phyloP scores from a whole-genome alignment of 345 rosid species.

The Gossypium ekmanianum region DNA sequence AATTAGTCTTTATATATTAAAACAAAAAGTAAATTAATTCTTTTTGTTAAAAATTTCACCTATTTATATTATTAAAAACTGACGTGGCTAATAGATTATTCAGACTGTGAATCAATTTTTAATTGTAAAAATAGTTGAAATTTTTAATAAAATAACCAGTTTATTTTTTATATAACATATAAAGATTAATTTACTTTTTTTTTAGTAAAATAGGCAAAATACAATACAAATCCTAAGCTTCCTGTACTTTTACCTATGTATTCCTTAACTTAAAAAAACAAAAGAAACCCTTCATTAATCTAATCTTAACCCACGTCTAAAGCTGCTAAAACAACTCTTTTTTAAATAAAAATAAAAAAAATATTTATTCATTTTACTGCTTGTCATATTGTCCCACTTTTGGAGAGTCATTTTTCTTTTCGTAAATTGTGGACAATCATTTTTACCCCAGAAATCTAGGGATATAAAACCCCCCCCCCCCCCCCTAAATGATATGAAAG shows the following conservation, averaged over 20 bases:
- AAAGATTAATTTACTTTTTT: accelerated
- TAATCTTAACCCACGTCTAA: background rate
- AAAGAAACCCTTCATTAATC: background rate
- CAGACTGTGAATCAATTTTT: too few species aligned
- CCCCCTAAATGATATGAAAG: background rate
- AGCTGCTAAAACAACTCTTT: background rate
- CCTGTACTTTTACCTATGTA: background rate
- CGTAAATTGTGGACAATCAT: background rate
- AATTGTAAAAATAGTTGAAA: too few species aligned
- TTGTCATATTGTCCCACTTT: too few species aligned
- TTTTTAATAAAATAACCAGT: too few species aligned
- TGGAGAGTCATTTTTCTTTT: background rate
- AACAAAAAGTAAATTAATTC: accelerated
- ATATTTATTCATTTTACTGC: too few species aligned
- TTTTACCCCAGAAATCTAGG: background rate
- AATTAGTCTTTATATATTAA: too few species aligned
- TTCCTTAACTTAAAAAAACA: background rate
- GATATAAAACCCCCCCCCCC: background rate
- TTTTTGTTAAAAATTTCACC: too few species aligned
- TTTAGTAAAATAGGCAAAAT: accelerated
- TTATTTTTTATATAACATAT: too few species aligned
- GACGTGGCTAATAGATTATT: too few species aligned
- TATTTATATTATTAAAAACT: too few species aligned
- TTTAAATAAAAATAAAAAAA: too few species aligned
- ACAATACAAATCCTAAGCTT: too few species aligned